phyloP scores from a whole-genome alignment of 2,329 filamentous ascomycete genomes.

The Neonectria coccinea region DNA sequence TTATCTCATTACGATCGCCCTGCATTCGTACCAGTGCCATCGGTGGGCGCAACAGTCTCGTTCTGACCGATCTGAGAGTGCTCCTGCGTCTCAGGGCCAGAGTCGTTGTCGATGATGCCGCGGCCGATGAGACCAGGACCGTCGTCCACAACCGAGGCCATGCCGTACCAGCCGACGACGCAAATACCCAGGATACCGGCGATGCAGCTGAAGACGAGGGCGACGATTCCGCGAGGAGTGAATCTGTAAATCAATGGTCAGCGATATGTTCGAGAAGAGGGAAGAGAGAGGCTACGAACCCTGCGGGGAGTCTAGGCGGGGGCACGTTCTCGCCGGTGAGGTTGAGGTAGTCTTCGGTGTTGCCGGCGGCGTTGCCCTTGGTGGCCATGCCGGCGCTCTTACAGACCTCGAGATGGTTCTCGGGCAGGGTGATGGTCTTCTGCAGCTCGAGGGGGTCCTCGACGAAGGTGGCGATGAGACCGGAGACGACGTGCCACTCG shows the following conservation, averaged over 20 bases:
- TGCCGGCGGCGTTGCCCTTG: constrained; percentile 80
- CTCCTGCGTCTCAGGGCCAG: constrained; percentile 18
- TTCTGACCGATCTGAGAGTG: constrained; percentile 1
- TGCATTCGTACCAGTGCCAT: constrained; percentile 14
- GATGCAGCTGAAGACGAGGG: constrained; percentile 79
- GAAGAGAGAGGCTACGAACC: constrained; percentile 55
- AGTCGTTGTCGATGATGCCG: constrained; percentile 38
- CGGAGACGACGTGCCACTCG: constrained; percentile 79
- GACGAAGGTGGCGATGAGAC: constrained; percentile 73
- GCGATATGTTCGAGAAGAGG: background rate
- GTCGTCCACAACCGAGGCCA: constrained; percentile 33
- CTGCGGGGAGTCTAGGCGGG: constrained; percentile 69
- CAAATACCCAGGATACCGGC: constrained; percentile 75
- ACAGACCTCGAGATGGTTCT: constrained; percentile 70
- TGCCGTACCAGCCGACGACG: constrained; percentile 75
- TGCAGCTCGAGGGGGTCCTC: constrained; percentile 75
- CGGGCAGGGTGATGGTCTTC: constrained; percentile 68
- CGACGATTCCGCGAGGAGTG: constrained; percentile 77
- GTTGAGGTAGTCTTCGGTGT: constrained; percentile 73
- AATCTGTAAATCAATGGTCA: constrained; percentile 58
- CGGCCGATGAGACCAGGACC: constrained; percentile 31
- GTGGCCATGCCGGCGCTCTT: constrained; percentile 61
- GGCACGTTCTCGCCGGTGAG: constrained; percentile 70
- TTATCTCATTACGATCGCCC: constrained; percentile 1
- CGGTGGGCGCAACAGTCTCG: constrained; percentile 6